These are phyloP conservation scores for Neonectria punicea DNA, from an alignment of 2,329 filamentous ascomycete species.

Conservation along the genomic window DNA sequence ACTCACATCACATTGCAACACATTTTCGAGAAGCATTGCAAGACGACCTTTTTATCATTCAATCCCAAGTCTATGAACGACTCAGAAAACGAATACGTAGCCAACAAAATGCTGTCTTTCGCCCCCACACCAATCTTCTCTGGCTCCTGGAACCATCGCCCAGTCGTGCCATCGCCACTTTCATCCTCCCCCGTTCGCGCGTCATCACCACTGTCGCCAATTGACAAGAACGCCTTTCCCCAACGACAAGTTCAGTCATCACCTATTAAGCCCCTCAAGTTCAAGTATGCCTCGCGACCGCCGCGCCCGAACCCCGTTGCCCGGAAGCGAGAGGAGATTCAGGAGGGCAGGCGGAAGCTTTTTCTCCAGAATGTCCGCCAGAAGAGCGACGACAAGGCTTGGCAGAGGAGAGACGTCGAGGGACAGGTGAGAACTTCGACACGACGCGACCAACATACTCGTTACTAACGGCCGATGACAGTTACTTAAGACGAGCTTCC, in stretches of 20 bases:
- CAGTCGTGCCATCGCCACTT: constrained; percentile 64
- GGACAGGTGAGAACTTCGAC: constrained; percentile 53
- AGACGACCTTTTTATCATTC: neutral
- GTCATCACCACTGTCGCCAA: constrained; percentile 58
- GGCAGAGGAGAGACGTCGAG: constrained; percentile 71
- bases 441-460: neutral
- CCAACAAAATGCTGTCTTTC: constrained; percentile 54
- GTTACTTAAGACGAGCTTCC: constrained; percentile 51
- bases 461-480: constrained; percentile 29
- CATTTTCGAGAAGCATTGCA: neutral
- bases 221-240: constrained; percentile 54
- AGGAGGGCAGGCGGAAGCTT: constrained; percentile 71
- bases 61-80: constrained; percentile 45
- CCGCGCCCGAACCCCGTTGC: constrained; percentile 72
- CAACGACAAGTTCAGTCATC: constrained; percentile 58
- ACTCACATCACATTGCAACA: constrained; percentile 13
- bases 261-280: constrained; percentile 53
- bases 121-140: constrained; percentile 56
- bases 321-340: constrained; percentile 68
- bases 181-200: constrained; percentile 68
- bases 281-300: constrained; percentile 64
- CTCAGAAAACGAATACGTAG: constrained; percentile 43
- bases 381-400: constrained; percentile 67
- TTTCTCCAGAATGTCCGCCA: constrained; percentile 76
- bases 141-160: constrained; percentile 57